Base-by-base conservation (phyloP, 1,284 basidiomycete genomes). In the Volvariella volvacea region DNA sequence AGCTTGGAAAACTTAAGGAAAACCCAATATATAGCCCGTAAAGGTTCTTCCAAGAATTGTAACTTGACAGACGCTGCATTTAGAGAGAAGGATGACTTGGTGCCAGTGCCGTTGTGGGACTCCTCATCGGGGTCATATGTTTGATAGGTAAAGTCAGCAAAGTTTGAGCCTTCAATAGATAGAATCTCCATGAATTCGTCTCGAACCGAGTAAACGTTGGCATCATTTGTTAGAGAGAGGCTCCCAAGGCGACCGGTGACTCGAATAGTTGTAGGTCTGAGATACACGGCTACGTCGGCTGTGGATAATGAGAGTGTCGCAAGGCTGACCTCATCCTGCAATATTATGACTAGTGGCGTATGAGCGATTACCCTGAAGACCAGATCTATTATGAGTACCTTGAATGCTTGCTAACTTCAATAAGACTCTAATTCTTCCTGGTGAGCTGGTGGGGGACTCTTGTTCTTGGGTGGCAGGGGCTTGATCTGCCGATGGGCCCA, bases 111-210 rank as follows among this genome's bases (percentile, higher is more conserved):
- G 25, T 28, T 28, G 19, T 36, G 19, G 1, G 73, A 71, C 25
- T 78, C 69, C 43, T 78, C 76, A 17, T 71, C 63, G 12, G 88
- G 78, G 61, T 95, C 89, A 64, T 84, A 95, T 0, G 93, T 99
- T 64, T 97, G 88, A 64, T 99, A 98, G 44, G 79, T 81, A 67
- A 99, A 93, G 61, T 97, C 90, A 19, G 93, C 95, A 39, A 99
- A 81, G 61, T 99, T 90, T 55, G 92, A 82, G 31, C 94, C 96
- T 59, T 99, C 92, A 45, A 99, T 99, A 22, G 92, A 89, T 45
- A 99, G 67, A 7, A 99, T 75, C 55, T 92, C 80, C 57, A 90
- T 89, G 71, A 95, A 96, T 45, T 83, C 77, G 1, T 79, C 72
- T 15, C 76, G 72, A 28, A 78, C 66, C 12, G 71, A 69, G 44